Base-by-base conservation (phyloP, 371 early-diverging fungal genomes). In the Mucor sp. region DNA sequence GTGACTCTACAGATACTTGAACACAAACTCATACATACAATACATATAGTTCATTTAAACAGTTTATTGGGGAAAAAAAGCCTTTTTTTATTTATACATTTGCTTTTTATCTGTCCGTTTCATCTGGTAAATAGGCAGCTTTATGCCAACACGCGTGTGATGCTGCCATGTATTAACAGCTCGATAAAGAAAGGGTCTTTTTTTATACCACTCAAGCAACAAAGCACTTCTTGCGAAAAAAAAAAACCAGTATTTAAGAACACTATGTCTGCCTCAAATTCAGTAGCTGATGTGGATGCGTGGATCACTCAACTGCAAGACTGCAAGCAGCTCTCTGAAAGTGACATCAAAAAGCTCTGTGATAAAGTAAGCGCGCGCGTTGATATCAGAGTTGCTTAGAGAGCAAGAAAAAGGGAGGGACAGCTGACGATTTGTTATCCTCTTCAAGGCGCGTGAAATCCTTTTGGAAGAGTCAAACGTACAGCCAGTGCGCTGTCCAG, bases 391-490 rank as follows among this genome's bases (percentile, higher is more conserved):
- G 3, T 59, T 35, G 12, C 37, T 12, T 35, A 12, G 6, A 12
- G 12, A 33, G 17, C n/a, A 33, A 1, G 21, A 19, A 9, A 19
- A 9, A 50, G 35, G n/a, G 41, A n/a, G 35, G 39, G 37, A 23
- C 6, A 44, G 14, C 19, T 41, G 25, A 57, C 4, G 19, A 32
- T 61, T 59, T 28, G 27, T 37, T 50, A 21, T 28, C 17, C 53
- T 25, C 41, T 41, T 21, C 15, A 30, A 94, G 94, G 97, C 96
- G 68, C 95, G 94, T 75, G 96, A 95, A 74, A 86, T 95, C 44
- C 81, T 97, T 61, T 90, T 94, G 84, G 94, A 94, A 71, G 98
- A 98, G 78, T 94, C 94, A 35, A 98, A 98, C 76, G 93, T 98
- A 61, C 98, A 98, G 74, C 96, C 96, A 21, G 96, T 98, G 19